Evolutionary conservation across 2,329 filamentous ascomycete species (phyloP).

Genomic region (Fusarium veterinarium): DNA sequence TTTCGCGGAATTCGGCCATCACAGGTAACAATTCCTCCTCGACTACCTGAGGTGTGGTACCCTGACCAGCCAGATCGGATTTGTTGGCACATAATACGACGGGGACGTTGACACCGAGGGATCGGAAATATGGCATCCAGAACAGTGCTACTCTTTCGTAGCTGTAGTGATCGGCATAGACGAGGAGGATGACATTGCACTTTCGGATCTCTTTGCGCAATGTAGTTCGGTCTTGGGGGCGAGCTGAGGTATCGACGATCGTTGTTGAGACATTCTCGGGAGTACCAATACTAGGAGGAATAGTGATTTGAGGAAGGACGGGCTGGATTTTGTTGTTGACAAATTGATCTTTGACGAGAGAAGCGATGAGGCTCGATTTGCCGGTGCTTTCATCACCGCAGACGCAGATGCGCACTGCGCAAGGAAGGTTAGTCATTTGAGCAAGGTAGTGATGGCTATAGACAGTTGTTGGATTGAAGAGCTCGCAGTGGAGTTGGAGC

Average conservation of each 20-base stretch:
- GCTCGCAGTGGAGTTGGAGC: background rate
- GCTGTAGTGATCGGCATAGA: constrained; percentile 99
- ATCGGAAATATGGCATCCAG: constrained; percentile 98
- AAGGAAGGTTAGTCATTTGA: constrained; percentile 33
- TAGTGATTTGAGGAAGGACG: constrained; percentile 93
- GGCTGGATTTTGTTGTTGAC: constrained; percentile 95
- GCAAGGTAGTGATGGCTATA: background rate
- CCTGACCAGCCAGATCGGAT: constrained; percentile 83
- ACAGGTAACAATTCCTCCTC: constrained; percentile 98
- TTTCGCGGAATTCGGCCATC: constrained; percentile 98
- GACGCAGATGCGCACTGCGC: constrained; percentile 85
- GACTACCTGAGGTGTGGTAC: constrained; percentile 83
- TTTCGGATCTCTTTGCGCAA: constrained; percentile 95
- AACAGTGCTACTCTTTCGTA: constrained; percentile 97
- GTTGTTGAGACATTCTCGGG: constrained; percentile 97
- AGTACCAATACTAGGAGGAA: constrained; percentile 91
- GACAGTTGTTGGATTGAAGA: background rate
- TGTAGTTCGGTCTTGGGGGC: constrained; percentile 90
- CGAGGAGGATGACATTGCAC: constrained; percentile 94
- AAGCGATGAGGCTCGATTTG: constrained; percentile 93
- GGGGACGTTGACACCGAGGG: constrained; percentile 96
- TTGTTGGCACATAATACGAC: constrained; percentile 98
- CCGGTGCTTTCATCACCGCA: constrained; percentile 97
- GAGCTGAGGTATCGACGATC: constrained; percentile 95
- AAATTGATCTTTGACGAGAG: constrained; percentile 96